Evolutionary conservation across 2,329 filamentous ascomycete genomes (phyloP).

Genomic region (Aspergillus ochraceus): DNA sequence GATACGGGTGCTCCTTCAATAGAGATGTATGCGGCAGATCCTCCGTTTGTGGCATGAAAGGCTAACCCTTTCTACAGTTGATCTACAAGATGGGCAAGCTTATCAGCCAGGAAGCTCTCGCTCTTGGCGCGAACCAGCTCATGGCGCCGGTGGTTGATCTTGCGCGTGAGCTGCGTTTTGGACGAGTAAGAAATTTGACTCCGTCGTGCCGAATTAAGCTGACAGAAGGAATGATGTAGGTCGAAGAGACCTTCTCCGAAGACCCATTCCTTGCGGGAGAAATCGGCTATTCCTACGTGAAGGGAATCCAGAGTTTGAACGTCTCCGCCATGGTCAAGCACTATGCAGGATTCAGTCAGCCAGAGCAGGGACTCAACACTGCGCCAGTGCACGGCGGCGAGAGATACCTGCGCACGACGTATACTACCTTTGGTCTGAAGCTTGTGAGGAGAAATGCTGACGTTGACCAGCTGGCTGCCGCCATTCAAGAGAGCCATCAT

Average conservation of each 20-base stretch:
- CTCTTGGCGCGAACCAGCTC: constrained; percentile 70
- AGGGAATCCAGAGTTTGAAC: constrained; percentile 63
- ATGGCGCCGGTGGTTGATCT: constrained; percentile 72
- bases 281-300: constrained; percentile 61
- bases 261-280: constrained; percentile 69
- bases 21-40: constrained; percentile 40
- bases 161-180: constrained; percentile 69
- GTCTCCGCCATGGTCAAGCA: constrained; percentile 75
- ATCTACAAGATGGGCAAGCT: constrained; percentile 65
- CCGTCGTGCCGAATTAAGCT: neutral
- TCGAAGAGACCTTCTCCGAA: constrained; percentile 73
- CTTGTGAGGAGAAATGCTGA: neutral
- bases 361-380: constrained; percentile 72
- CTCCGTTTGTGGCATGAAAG: no score
- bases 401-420: constrained; percentile 56
- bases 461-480: constrained; percentile 45
- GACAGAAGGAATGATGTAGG: constrained; percentile 16
- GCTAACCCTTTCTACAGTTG: constrained; percentile 35
- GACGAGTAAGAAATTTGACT: constrained; percentile 48
- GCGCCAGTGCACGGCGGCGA: constrained; percentile 59
- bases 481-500: constrained; percentile 70
- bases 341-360: constrained; percentile 67
- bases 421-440: constrained; percentile 40
- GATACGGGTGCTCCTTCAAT: constrained; percentile 70
- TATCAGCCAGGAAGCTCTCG: constrained; percentile 65